A percentile compares a stretch with the other conserved stretches of the same genome.
phyloP scores from a whole-genome alignment of 352 stramenopile species.

The Pelagophyceae sp. region DNA sequence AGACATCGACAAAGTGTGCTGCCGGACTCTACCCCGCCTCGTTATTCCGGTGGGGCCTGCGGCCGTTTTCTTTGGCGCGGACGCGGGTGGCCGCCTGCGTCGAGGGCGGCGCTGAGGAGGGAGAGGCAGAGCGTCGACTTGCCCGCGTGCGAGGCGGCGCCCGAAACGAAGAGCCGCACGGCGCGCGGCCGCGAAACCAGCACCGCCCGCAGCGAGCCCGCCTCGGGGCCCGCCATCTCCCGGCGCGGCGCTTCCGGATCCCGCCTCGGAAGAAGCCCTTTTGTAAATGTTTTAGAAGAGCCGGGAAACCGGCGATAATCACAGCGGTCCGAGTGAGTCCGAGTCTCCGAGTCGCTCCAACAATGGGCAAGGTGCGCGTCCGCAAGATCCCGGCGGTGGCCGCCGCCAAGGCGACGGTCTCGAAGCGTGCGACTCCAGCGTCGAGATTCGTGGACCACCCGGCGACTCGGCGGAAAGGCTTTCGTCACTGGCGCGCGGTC shows the following conservation, averaged over 20 bases:
- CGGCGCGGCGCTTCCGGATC: background rate
- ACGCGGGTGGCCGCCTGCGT: conserved; percentile 30
- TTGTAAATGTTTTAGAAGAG: no score
- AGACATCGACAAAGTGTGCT: no score
- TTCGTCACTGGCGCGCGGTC: background rate
- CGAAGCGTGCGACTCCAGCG: background rate
- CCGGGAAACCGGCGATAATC: no score
- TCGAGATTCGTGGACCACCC: no score
- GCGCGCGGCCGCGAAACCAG: background rate
- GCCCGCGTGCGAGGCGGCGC: conserved; percentile 51
- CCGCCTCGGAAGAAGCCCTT: background rate
- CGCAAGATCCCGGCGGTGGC: no score
- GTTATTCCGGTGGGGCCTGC: no score
- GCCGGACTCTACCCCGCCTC: no score
- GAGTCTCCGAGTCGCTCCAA: background rate
- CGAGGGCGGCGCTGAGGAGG: conserved; percentile 57
- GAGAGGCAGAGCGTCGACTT: conserved; percentile 72
- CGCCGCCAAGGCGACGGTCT: no score
- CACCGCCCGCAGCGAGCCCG: background rate
- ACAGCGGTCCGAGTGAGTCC: background rate
- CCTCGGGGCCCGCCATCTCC: background rate
- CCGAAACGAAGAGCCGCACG: conserved; percentile 19
- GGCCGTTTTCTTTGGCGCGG: no score
- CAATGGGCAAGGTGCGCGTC: background rate
- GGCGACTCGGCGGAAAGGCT: no score